Conservation (phyloP, 2,329 filamentous ascomycete species). For the Gnomoniopsis smithogilvyi region DNA sequence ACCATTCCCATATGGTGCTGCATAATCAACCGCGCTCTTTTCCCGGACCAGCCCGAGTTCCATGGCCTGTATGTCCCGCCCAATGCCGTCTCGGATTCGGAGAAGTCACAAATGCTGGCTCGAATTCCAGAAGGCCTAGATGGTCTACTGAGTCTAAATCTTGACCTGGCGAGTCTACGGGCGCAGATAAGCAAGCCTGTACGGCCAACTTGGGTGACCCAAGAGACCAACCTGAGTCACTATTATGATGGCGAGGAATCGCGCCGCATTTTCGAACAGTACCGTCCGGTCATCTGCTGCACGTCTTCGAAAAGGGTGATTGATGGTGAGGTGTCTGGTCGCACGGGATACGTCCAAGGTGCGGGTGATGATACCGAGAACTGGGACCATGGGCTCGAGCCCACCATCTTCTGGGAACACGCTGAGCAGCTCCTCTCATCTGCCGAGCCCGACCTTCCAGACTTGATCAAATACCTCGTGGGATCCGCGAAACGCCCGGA, state of each 20-base stretch:
- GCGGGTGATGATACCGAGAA: constrained; percentile 93
- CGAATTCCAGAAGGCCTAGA: constrained; percentile 54
- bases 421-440: constrained; percentile 56
- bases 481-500: constrained; percentile 20
- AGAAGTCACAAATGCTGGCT: constrained; percentile 73
- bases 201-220: constrained; percentile 76
- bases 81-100: constrained; percentile 68
- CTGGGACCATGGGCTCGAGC: constrained; percentile 81
- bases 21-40: constrained; percentile 77
- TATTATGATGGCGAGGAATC: neutral
- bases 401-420: constrained; percentile 76
- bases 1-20: constrained; percentile 93
- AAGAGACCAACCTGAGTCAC: constrained; percentile 46
- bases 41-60: constrained; percentile 49
- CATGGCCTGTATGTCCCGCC: constrained; percentile 68
- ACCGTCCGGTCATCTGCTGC: constrained; percentile 75
- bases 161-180: constrained; percentile 55
- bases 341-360: constrained; percentile 81
- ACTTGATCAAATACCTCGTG: constrained; percentile 45
- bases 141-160: constrained; percentile 51
- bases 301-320: constrained; percentile 74
- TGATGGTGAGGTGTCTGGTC: constrained; percentile 62
- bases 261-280: constrained; percentile 48
- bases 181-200: constrained; percentile 66
- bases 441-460: constrained; percentile 61